Evolutionary conservation across 2,329 filamentous ascomycete genomes (phyloP).

Genomic region (Acarospora socialis): DNA sequence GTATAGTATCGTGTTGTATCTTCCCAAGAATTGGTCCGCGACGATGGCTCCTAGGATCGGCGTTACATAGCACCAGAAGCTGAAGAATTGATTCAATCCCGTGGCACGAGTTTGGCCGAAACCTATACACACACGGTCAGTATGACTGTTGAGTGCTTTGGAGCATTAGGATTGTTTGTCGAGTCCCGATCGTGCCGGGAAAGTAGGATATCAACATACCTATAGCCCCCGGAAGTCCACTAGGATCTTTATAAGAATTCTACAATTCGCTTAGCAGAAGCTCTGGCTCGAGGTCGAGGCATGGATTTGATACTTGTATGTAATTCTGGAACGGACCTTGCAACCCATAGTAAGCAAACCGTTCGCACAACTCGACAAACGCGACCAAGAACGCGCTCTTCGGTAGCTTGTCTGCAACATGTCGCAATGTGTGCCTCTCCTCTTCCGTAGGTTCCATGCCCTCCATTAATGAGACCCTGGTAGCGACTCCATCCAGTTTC

Average conservation of each 20-base stretch:
- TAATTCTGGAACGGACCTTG: conserved; percentile 44
- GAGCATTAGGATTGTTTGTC: too few species aligned
- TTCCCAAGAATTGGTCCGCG: conserved; percentile 42
- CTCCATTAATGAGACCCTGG: too few species aligned
- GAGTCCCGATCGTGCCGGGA: too few species aligned
- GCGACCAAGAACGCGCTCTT: conserved; percentile 43
- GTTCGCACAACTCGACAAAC: conserved; percentile 41
- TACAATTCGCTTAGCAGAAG: conserved; percentile 27
- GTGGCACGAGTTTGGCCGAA: conserved; percentile 32
- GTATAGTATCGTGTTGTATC: conserved; percentile 44
- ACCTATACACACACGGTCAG: conserved; percentile 10
- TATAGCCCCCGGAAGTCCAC: conserved; percentile 23
- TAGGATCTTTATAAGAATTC: conserved; percentile 20
- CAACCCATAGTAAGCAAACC: conserved; percentile 45
- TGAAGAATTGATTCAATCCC: conserved; percentile 38
- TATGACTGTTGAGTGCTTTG: conserved; percentile 2
- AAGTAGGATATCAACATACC: conserved; percentile 18
- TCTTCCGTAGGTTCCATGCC: conserved; percentile 39
- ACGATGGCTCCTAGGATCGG: conserved; percentile 44
- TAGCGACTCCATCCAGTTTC: too few species aligned
- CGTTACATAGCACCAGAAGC: conserved; percentile 42
- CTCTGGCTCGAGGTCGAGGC: too few species aligned
- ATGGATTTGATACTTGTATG: too few species aligned
- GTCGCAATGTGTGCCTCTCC: conserved; percentile 37
- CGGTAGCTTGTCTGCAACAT: conserved; percentile 41